A percentile compares a stretch with the other conserved stretches of the same genome.
Conservation (phyloP, 148 eudicot species). For the Rhododendron griersonianum region DNA sequence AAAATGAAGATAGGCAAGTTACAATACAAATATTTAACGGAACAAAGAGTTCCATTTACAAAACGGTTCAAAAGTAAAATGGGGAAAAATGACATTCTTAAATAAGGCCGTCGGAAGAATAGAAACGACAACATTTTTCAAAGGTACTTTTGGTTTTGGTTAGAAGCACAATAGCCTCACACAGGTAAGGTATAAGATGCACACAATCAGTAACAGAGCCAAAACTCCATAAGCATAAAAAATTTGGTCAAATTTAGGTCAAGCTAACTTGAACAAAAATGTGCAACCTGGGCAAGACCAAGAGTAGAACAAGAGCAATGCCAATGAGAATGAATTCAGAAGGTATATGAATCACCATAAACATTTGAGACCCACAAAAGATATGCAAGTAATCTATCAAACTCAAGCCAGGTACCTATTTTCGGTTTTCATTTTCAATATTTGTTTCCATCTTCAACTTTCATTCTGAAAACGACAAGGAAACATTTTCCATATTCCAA, state of each 20-base stretch:
- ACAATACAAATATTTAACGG: neutral
- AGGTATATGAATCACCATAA: neutral
- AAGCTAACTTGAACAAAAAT: neutral
- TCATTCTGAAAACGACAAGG: neutral
- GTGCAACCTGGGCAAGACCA: neutral
- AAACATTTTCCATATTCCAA: neutral
- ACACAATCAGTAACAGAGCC: neutral
- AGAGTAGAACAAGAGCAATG: neutral
- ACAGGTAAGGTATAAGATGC: slow-evolving; percentile 2
- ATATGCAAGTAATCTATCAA: neutral
- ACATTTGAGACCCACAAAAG: neutral
- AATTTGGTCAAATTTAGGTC: neutral
- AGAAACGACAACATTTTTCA: neutral
- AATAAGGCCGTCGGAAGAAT: neutral
- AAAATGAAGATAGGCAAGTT: neutral
- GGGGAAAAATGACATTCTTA: neutral
- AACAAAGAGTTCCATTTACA: neutral
- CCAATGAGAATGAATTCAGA: neutral
- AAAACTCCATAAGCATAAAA: neutral
- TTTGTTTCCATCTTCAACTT: neutral
- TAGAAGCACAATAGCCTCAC: neutral
- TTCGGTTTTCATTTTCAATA: neutral
- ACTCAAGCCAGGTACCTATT: neutral
- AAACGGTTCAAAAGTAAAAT: neutral
- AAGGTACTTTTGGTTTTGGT: too few relatives aligned